Conservation (phyloP, 1,284 basidiomycete species). For the Golubevia pallescens region DNA sequence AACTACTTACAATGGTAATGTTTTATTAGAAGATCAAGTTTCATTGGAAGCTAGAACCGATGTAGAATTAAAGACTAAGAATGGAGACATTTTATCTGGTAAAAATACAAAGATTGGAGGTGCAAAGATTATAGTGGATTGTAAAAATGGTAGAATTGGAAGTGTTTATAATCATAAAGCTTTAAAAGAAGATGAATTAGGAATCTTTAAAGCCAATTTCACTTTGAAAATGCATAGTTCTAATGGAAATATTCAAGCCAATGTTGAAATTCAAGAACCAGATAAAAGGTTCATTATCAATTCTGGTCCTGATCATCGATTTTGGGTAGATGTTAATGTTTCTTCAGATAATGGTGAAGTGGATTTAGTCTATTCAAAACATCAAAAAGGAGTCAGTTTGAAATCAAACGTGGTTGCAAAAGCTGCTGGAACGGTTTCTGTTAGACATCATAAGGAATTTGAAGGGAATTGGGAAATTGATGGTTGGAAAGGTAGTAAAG, state of each 20-base stretch:
- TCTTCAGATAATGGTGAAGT: constrained; percentile 28
- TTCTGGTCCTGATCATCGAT: constrained; percentile 20
- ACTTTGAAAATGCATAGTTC: constrained; percentile 23
- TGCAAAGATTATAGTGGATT: background rate
- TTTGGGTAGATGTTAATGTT: constrained; percentile 23
- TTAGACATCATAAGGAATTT: constrained; percentile 22
- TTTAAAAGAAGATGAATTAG: background rate
- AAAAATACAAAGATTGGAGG: background rate
- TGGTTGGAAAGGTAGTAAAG: constrained; percentile 9
- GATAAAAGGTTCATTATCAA: constrained; percentile 18
- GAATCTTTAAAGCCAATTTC: constrained; percentile 26
- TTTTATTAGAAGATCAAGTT: background rate
- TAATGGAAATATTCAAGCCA: constrained; percentile 30
- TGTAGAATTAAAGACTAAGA: background rate
- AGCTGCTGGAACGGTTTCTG: constrained; percentile 18
- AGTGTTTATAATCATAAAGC: background rate
- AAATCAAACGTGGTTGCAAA: constrained; percentile 12
- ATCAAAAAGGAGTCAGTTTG: constrained; percentile 25
- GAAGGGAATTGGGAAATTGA: constrained; percentile 30
- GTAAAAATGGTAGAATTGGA: background rate
- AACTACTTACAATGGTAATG: background rate
- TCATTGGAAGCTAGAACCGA: background rate
- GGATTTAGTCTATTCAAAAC: constrained; percentile 25
- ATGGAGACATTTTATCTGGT: background rate
- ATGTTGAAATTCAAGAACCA: constrained; percentile 28